Evolutionary conservation across 1,284 basidiomycete species (phyloP), one percentile per base, ranked within the genome.

Genomic region (Pascua sp.): DNA sequence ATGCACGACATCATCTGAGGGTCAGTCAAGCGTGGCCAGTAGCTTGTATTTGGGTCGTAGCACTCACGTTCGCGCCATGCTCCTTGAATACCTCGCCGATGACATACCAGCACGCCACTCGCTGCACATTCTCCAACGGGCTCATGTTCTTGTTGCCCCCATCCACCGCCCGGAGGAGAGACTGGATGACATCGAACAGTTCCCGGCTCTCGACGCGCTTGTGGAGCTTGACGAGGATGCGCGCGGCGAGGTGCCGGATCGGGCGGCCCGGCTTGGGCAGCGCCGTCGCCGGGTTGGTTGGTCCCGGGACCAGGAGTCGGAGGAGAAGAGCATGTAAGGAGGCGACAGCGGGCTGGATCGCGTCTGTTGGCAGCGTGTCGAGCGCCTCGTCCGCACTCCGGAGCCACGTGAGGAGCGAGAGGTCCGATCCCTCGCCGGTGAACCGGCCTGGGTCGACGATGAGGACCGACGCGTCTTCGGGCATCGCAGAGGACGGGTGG

Each of bases 1-100:
- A 93, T 89, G 66, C 92, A 87, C 0, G 91, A 95, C 93, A 96
- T 97, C 73, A 93, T 87, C 88, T 96, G 65, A 15, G 11, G 7
- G 50, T 42, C 32, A 51, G 39, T 39, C n/a, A 18, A n/a, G 38
- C n/a, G 10, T 11, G 12, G 13, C 43, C 16, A 5, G 38, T 11
- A 32, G 24, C 24, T 3, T 32, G 7, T 32, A 32, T 7, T 32
- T 32, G 24, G n/a, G 8, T 36, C 18, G 46, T 42, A 45, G 17
- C 5, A 71, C 84, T 60, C 67, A 89, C 91, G 78, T 94, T 89
- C 7, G 86, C 82, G 4, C 95, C 94, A 66, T 88, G 88, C 10
- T 81, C 80, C 45, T 80, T 83, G 86, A 97, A 95, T 12, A 97
- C 79, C 71, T 95, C 90, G 12, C 91, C 93, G 36, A 93, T 83